These are phyloP conservation scores for Monosporascus sp. DNA, from an alignment of 2,329 filamentous ascomycete genomes.

Conservation along the genomic window DNA sequence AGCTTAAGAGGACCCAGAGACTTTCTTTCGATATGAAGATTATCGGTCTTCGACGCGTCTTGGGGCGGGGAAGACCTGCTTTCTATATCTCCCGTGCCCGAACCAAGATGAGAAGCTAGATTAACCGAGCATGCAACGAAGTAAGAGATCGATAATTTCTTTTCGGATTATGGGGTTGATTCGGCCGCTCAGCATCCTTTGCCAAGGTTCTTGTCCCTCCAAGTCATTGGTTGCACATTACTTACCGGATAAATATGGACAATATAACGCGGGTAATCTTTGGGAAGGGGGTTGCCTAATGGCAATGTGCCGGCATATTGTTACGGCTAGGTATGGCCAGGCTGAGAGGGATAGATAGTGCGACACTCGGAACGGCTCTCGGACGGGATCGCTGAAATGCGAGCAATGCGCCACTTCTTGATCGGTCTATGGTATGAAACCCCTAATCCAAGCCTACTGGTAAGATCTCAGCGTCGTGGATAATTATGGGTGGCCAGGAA, in stretches of 20 bases:
- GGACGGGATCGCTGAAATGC: too few species aligned
- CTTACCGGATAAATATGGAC: background rate
- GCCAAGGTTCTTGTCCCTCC: background rate
- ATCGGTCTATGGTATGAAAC: too few species aligned
- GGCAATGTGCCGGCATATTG: background rate
- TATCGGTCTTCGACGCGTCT: background rate
- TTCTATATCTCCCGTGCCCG: background rate
- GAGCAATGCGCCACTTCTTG: too few species aligned
- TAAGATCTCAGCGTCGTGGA: too few species aligned
- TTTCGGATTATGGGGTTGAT: background rate
- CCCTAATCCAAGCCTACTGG: too few species aligned
- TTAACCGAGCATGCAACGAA: background rate
- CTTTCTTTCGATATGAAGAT: background rate
- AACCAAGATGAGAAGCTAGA: background rate
- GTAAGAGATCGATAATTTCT: background rate
- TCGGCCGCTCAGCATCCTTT: background rate
- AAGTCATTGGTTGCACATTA: background rate
- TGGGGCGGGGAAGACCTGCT: background rate
- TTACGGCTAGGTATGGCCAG: background rate
- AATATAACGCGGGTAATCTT: background rate
- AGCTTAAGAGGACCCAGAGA: background rate
- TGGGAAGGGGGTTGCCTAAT: background rate
- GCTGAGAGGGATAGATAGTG: background rate
- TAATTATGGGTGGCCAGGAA: too few species aligned
- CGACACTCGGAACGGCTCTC: too few species aligned